Evolutionary conservation across 306 rosid genomes (phyloP).

Genomic region (Ochetophila trinervis): DNA sequence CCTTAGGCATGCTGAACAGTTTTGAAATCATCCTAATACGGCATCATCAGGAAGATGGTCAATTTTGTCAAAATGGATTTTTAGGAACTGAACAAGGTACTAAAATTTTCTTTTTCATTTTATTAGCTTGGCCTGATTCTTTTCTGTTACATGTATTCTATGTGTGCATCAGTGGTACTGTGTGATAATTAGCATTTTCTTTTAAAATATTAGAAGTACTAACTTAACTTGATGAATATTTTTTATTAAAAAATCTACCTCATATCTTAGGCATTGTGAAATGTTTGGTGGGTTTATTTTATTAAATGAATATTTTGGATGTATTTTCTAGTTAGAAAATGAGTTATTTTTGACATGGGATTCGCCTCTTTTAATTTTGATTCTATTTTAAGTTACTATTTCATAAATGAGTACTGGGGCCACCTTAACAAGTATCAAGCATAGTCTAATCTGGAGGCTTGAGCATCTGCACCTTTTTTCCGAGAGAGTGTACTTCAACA

Average conservation of each 20-base stretch:
- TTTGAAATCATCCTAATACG: constrained; percentile 85
- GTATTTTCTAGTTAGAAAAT: too few relatives aligned
- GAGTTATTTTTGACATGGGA: too few relatives aligned
- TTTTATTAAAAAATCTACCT: too few relatives aligned
- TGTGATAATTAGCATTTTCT: too few relatives aligned
- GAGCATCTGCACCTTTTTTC: constrained; percentile 59
- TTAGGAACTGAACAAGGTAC: constrained; percentile 94
- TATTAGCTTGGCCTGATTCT: background rate
- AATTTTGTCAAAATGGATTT: constrained; percentile 85
- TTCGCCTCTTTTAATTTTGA: too few relatives aligned
- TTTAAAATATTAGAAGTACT: too few relatives aligned
- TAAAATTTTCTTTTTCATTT: background rate
- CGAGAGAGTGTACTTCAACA: constrained; percentile 47
- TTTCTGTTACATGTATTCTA: background rate
- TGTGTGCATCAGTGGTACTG: too few relatives aligned
- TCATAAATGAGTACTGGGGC: constrained; percentile 28
- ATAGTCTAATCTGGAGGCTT: constrained; percentile 58
- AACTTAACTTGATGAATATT: too few relatives aligned
- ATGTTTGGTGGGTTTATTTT: too few relatives aligned
- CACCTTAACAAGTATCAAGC: constrained; percentile 34
- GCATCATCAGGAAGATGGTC: constrained; percentile 96
- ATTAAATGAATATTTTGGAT: too few relatives aligned
- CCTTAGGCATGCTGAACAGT: constrained; percentile 91
- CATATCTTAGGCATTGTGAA: too few relatives aligned
- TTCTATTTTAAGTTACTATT: too few relatives aligned